Base-by-base conservation (phyloP, 78 protist genomes). In the Isochrysis galbana region DNA sequence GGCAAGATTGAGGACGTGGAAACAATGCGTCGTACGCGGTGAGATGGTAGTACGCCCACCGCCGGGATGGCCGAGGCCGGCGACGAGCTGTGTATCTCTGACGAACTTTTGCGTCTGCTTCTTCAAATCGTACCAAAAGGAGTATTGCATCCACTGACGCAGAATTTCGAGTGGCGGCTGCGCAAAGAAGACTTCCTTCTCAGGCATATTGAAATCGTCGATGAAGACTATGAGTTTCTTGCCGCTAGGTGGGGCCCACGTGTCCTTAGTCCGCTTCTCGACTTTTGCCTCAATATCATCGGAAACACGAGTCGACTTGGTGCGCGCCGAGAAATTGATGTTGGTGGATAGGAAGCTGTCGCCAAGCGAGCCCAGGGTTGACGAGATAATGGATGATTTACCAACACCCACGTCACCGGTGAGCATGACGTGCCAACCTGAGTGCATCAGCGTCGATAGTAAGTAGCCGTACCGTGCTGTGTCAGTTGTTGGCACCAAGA, bases 191-290 rank as follows among this genome's bases (percentile, higher is more conserved):
- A 42, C 93, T 97, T 98, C 96, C 94, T 94, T 86, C 41, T 74
- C 92, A 23, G 99, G 99, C 97, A 97, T 96, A 74, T 91, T 91
- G 90, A 97, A 51, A 84, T 98, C 98, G 94, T 98, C 99, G 78
- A 98, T 14, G 89, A 98, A 96, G 47, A 94, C 39, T 45, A 91
- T 17, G 91, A 95, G 45, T 47, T 69, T 23, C 72, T 70, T 80
- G 22, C 95, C 92, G 21, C 94, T 94, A 29, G 96, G 95, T 7
- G 99, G 99, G 10, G 97, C 98, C 46, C 74, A 97, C 21, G 92
- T 90, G 36, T 77, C 1, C 19, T 96, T 95, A 86, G 93, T 48
- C 22, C 97, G 94, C 95, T 98, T 96, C 90, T 98, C 98, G 39
- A 97, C 89, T 41, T n/a, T 2, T 39, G 89, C 72, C 61, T 96